These are phyloP conservation scores for Sporothrix protearum DNA, from an alignment of 2,329 filamentous ascomycete species.

Conservation along the genomic window DNA sequence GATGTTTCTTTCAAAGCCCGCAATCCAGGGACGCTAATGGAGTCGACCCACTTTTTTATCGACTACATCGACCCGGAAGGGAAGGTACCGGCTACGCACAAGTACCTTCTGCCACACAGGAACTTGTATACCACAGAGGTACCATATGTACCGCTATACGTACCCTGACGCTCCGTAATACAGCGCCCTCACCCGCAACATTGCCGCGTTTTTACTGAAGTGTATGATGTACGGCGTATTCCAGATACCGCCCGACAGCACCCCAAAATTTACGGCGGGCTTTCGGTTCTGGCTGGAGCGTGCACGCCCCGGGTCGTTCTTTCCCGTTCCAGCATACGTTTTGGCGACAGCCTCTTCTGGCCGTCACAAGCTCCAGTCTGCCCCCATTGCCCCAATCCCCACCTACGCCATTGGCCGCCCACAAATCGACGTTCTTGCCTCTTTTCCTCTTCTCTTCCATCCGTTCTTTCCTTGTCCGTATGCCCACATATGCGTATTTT, in stretches of 20 bases:
- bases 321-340: conserved; percentile 17
- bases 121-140: neutral
- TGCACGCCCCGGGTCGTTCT: neutral
- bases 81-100: neutral
- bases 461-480: conserved; percentile 18
- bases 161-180: neutral
- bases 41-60: neutral
- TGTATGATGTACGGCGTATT: too few relatives aligned
- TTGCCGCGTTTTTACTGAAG: neutral
- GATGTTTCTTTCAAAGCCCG: neutral
- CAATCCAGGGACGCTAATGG: neutral
- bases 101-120: neutral
- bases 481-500: neutral
- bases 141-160: neutral
- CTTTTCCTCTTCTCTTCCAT: neutral
- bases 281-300: neutral
- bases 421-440: conserved; percentile 1
- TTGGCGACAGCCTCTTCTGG: conserved; percentile 20
- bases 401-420: conserved; percentile 17
- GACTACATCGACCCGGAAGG: neutral
- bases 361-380: neutral
- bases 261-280: neutral
- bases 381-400: conserved; percentile 14
- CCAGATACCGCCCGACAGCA: neutral
- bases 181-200: neutral